Evolutionary conservation across 306 rosid species (phyloP), one percentile per base, ranked within the genome.

Genomic region (Urtica urens): DNA sequence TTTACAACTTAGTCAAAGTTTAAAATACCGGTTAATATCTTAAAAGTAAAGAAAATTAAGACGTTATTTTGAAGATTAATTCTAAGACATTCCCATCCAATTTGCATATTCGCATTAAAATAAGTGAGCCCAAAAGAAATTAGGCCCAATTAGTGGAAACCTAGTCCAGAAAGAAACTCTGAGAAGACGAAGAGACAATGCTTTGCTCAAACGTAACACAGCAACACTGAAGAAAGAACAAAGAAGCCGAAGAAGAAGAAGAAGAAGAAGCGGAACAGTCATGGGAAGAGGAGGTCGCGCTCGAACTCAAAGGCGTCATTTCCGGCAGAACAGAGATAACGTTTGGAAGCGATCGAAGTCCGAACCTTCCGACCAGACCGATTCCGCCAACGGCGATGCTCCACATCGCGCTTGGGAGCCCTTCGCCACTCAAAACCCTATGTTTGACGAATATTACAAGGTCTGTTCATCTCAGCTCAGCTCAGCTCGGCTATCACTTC

Each of bases 341-440:
- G 81, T 85, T 6, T 92, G 99, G 99, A 92, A 92, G 72, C 96
- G 85, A 49, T 64, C 86, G 3, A 92, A 71, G 66, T 51, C 93
- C 14, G 85, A 80, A 69, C 69, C 75, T 42, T 41, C 72, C 51
- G 33, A 41, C 50, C 23, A 17, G 4, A 51, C 35, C 37, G 44
- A 38, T 23, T 23, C 20, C 34, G 46, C 60, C 23, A 28, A 60
- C 50, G 54, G 49, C 49, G 37, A 54, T n/a, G 64, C 46, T 15
- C 25, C 22, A 4, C 63, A 66, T 31, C 57, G 72, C 10, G 2
- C 47, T 2, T 90, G 97, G 95, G 70, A 76, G 62, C 95, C 94
- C 5, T 90, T 90, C 62, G 65, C 76, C 30, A 76, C 87, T 31
- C 65, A 79, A 27, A 90, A 74, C 68, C 38, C 66, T 6, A 48